Base-by-base conservation (phyloP, 306 rosid genomes). In the Senna tora region DNA sequence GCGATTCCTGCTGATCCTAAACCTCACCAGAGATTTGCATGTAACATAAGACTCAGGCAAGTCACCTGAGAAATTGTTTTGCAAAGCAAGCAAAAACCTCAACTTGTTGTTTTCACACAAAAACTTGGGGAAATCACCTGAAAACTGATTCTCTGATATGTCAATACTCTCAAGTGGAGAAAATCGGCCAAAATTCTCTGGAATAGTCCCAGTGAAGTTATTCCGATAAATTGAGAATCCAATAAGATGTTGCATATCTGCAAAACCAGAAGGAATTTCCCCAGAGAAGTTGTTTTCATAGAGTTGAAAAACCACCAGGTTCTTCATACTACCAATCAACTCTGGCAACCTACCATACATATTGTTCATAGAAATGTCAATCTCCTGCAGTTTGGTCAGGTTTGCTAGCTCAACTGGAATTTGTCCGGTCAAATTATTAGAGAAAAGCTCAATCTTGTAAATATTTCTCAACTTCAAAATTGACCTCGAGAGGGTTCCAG, bases 131-230 rank as follows among this genome's bases (percentile, higher is more conserved):
- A 95, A 95, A 76, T 50, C 71, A 42, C 99, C 99, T 20, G 96
- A 84, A 73, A 95, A 95, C 64, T 81, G 88, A 78, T 95, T 95
- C 80, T 95, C 99, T 1, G 99, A 95, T 81, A 95, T 84, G 87
- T 95, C 99, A n/a, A 95, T 84, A 77, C 91, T 89, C 10, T 82
- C 71, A 59, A 95, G 81, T 0, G 81, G 89, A 2, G 97, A 84
- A 69, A 84, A 89, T 4, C 86, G 82, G 62, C 97, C 99, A 2
- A 95, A 80, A 62, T 84, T 82, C 14, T 60, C 73, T 0, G 99
- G 97, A 60, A 95, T 84, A 0, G 20, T 83, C 72, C 97, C 97
- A 1, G 93, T 71, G 80, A 95, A 91, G 49, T 30, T 77, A 80
- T 95, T 95, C 76, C 81, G 66, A 55, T 95, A 95, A 36, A 89